A percentile compares a stretch with the other conserved stretches of the same genome.
These are phyloP conservation scores for Syncephalastrum contaminatum DNA, from an alignment of 371 early-diverging fungal species.

Conservation along the genomic window DNA sequence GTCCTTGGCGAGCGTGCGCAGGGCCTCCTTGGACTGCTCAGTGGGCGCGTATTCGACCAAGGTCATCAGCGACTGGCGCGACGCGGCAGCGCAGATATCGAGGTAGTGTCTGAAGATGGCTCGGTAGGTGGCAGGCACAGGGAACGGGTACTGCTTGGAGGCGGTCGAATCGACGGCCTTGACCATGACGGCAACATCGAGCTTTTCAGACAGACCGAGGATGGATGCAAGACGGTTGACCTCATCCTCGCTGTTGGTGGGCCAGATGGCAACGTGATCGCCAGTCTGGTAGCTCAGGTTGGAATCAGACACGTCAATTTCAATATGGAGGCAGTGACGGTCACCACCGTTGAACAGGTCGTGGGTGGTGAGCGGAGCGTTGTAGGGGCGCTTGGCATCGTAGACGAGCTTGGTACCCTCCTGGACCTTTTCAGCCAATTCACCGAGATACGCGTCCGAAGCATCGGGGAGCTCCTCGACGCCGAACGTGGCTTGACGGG, in stretches of 20 bases:
- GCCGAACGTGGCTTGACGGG: constrained; percentile 44
- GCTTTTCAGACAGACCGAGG: constrained; percentile 63
- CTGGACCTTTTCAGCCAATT: constrained; percentile 50
- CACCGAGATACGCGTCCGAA: constrained; percentile 56
- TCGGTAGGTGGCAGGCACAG: constrained; percentile 83
- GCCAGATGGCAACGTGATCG: constrained; percentile 94
- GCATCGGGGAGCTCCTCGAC: constrained; percentile 39
- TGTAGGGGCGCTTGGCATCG: constrained; percentile 84
- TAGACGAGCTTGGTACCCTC: constrained; percentile 39
- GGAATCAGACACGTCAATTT: constrained; percentile 81
- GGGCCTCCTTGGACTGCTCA: constrained; percentile 50
- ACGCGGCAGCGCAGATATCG: constrained; percentile 77
- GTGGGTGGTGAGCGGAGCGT: constrained; percentile 63
- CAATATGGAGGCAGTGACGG: constrained; percentile 90
- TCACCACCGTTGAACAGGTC: constrained; percentile 67
- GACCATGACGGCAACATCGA: constrained; percentile 65
- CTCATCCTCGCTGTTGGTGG: constrained; percentile 79
- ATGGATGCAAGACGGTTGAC: constrained; percentile 67
- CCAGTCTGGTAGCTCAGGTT: constrained; percentile 88
- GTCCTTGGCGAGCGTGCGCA: constrained; percentile 63
- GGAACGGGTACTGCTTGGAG: constrained; percentile 82
- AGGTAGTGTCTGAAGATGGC: constrained; percentile 88
- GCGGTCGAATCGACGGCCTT: constrained; percentile 65
- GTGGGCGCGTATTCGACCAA: constrained; percentile 63
- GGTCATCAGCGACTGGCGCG: constrained; percentile 60